Base-by-base conservation (phyloP, 1,139 yeast species). In the Debaryomycetaceae sp. region DNA sequence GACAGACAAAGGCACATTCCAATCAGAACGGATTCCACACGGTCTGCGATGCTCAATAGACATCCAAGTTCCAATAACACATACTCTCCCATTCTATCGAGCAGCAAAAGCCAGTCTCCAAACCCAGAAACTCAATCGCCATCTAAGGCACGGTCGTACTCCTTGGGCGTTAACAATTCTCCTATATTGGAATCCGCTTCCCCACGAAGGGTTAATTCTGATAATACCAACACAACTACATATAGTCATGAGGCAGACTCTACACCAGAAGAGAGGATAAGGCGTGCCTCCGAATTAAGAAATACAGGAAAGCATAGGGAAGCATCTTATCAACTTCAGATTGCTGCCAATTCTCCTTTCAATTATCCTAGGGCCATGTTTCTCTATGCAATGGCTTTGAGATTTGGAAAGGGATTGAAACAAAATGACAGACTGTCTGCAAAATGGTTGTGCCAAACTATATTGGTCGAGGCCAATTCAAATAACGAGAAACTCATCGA, bases 351-450 rank as follows among this genome's bases (percentile, higher is more conserved):
- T 49, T 64, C 66, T 35, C 89, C 90, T 2, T 75, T 78, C 51
- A 73, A 72, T 51, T 80, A 83, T 38, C 68, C 74, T 1, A 59
- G 60, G 43, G 95, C 93, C 1, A 85, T 82, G 85, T 74, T 82
- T 40, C 61, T 84, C 35, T 87, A 86, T 58, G 88, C 91, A 0
- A 63, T 84, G 52, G 85, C 93, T 0, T 63, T 87, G 31, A 69
- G 86, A 45, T 71, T 77, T 45, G 95, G 95, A 1, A 83, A 83
- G 63, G 95, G 95, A 0, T 81, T 84, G 13, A 73, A 80, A 27
- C 77, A 75, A 47, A 84, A 84, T 58, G 77, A 80, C 39, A 57
- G 66, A 11, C 78, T 75, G 44, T 80, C 90, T 1, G 69, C 84
- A 38, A 67, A 72, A 47, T 85, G 90, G 87, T 68, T 87, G 5